A percentile compares a stretch with the other conserved stretches of the same genome.
Evolutionary conservation across 2,329 filamentous ascomycete genomes (phyloP).

Genomic region (Microsporum audouinii): DNA sequence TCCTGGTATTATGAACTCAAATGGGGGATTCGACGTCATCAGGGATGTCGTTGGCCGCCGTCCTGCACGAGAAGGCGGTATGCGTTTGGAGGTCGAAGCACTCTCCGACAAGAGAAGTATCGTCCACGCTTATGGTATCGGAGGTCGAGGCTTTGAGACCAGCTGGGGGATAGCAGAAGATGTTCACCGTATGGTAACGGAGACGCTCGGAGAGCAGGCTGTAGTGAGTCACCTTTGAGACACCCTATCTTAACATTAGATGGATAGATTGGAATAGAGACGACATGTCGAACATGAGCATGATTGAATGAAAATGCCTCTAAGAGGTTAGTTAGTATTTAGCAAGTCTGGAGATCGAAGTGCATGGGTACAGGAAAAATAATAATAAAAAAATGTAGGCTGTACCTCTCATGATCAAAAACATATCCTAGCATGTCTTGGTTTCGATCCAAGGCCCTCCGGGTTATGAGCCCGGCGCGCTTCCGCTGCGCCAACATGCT

Average conservation of each 20-base stretch:
- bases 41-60: conserved; percentile 38
- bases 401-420: not conserved
- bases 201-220: not conserved
- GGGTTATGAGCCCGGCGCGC: conserved; percentile 32
- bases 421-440: conserved; percentile 14
- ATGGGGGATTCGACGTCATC: conserved; percentile 32
- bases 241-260: not conserved
- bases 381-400: not conserved
- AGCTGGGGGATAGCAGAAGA: conserved; percentile 49
- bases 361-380: not conserved
- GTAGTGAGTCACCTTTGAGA: not conserved
- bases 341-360: no score
- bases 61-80: conserved; percentile 35
- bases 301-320: no score
- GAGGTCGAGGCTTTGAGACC: conserved; percentile 50
- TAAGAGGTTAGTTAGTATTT: no score
- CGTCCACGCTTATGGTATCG: conserved; percentile 50
- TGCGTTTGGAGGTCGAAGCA: conserved; percentile 45
- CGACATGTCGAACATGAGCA: not conserved
- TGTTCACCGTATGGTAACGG: conserved; percentile 34
- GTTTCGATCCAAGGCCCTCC: conserved; percentile 24
- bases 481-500: conserved; percentile 27
- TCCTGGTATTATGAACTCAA: conserved; percentile 28
- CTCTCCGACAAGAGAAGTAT: conserved; percentile 21
- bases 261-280: not conserved